Conservation (phyloP, 768 basidiomycete species). For the Agrocybe pediades region DNA sequence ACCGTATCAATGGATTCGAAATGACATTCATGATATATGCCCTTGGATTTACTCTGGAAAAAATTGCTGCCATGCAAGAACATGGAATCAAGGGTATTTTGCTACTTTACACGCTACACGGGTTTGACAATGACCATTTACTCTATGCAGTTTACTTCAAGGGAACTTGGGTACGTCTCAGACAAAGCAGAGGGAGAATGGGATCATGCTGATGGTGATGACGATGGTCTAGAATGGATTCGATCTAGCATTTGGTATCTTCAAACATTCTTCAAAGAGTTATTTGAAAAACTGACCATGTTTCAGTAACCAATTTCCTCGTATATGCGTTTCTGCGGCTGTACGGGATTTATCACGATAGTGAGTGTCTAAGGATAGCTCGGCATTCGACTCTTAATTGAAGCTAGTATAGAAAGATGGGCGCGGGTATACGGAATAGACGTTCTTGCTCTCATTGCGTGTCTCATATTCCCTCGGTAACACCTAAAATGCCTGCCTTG, state of each 20-base stretch:
- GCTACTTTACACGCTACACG: not conserved
- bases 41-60: constrained; percentile 87
- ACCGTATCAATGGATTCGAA: constrained; percentile 68
- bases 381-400: not conserved
- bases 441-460: constrained; percentile 85
- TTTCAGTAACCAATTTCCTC: constrained; percentile 74
- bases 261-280: not conserved
- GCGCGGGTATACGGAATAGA: constrained; percentile 76
- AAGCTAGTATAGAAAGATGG: constrained; percentile 50
- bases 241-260: constrained; percentile 77
- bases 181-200: no score
- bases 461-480: constrained; percentile 86
- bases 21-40: constrained; percentile 76
- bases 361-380: constrained; percentile 38
- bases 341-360: constrained; percentile 72
- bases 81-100: constrained; percentile 78
- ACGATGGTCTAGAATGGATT: constrained; percentile 75
- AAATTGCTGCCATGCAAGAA: constrained; percentile 93
- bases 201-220: no score
- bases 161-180: constrained; percentile 82
- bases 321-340: constrained; percentile 77
- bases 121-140: not conserved
- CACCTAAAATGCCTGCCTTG: not conserved
- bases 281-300: not conserved
- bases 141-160: constrained; percentile 72